A percentile compares a stretch with the other conserved stretches of the same genome.
These are phyloP conservation scores for Pezicula carpinea DNA, from an alignment of 2,329 filamentous ascomycete genomes.

Conservation along the genomic window DNA sequence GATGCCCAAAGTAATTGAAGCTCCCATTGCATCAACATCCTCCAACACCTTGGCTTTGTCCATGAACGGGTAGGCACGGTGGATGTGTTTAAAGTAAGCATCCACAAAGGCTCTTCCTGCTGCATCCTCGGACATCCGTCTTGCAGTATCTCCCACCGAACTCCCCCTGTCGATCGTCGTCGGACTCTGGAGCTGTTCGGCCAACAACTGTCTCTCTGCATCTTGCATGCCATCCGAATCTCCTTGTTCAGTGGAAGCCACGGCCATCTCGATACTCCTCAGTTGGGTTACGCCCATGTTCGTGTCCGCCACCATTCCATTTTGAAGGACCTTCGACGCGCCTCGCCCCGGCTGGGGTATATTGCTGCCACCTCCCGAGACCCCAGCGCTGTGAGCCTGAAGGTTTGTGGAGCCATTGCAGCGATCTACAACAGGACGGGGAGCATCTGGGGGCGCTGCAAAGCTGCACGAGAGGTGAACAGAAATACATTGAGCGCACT, in stretches of 20 bases:
- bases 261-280: background rate
- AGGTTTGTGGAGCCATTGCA: background rate
- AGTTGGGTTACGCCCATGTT: background rate
- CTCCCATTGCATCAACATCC: slow-evolving; percentile 29
- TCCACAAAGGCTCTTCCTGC: slow-evolving; percentile 17
- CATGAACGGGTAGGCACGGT: slow-evolving; percentile 41
- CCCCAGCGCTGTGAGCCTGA: background rate
- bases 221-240: background rate
- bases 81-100: slow-evolving; percentile 41
- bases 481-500: background rate
- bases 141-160: background rate
- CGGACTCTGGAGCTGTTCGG: background rate
- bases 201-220: background rate
- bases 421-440: background rate
- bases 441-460: background rate
- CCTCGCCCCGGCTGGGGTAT: background rate
- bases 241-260: background rate
- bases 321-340: background rate
- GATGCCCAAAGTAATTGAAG: slow-evolving; percentile 19
- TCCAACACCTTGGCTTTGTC: slow-evolving; percentile 32
- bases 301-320: background rate
- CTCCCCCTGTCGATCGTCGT: background rate
- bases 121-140: slow-evolving; percentile 2
- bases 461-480: background rate
- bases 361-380: background rate